Evolutionary conservation across 1,284 basidiomycete species (phyloP), one percentile per base, ranked within the genome.

Genomic region (Salmacisia buchloeana): DNA sequence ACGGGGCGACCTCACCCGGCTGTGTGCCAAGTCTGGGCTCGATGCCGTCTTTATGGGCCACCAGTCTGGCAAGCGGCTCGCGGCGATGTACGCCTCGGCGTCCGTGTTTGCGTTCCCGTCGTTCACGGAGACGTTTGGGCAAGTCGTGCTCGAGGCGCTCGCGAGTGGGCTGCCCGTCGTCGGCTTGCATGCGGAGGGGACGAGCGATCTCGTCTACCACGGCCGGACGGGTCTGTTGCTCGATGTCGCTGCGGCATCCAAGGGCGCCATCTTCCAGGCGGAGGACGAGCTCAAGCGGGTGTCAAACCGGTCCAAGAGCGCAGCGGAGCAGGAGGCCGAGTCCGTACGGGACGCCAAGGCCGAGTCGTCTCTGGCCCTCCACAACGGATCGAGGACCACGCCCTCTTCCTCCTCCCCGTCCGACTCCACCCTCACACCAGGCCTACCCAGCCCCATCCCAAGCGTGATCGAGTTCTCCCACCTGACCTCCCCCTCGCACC

Each of bases 81-180:
- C 76, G 3, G 74, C 75, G 6, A 77, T 77, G 75, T 85, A 84
- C 69, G 85, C 85, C 0, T 82, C 80, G n/a, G 83, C 83, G 15
- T 84, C 84, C 72, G 76, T 85, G 12, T 85, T 85, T 69, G 84
- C 82, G 3, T 85, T 85, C 69, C 84, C 84, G 0, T 80, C 76
- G 38, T 83, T 83, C 67, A 84, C 83, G n/a, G 83, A 84, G 79
- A 85, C 84, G 1, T 85, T 85, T 63, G 80, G 85, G 3, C 84
- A 86, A 69, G 85, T 86, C 54, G 84, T 85, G 2, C 75, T 84
- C 15, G 85, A 86, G 68, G 84, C 84, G 9, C 78, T 85, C 2
- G 84, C 84, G 0, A 83, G 81, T 2, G 85, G 85, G 0, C 70
- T 86, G 58, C 85, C 85, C 0, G 85, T 86, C 13, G 80, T 85